phyloP scores from a whole-genome alignment of 108 stramenopile genomes.

The Bacterosira constricta region DNA sequence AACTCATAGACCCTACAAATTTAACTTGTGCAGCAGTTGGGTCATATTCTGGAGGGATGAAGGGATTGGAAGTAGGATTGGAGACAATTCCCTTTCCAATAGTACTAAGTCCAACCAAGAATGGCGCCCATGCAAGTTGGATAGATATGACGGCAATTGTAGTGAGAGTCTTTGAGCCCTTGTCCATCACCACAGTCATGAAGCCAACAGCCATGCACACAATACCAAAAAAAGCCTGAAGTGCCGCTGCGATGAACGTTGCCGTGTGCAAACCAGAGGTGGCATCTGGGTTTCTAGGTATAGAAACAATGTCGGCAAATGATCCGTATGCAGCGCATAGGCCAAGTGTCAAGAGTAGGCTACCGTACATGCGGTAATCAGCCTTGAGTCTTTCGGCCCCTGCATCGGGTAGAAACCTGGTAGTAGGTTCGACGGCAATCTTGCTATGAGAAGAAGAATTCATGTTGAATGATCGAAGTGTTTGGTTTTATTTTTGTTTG shows the following conservation, averaged over 20 bases:
- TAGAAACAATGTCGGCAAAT: no score
- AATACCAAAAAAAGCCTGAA: background rate
- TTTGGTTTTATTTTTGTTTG: no score
- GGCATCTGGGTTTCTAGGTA: no score
- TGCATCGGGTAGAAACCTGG: no score
- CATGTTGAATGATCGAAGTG: no score
- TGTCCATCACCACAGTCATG: background rate
- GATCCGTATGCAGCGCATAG: no score
- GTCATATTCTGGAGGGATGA: background rate
- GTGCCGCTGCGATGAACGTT: background rate
- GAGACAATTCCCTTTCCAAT: background rate
- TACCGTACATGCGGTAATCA: no score
- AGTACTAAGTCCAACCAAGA: background rate
- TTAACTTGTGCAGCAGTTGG: background rate
- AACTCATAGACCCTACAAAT: constrained; percentile 2
- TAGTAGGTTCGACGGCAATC: no score
- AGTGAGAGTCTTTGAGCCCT: constrained; percentile 7
- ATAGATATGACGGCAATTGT: background rate
- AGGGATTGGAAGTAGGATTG: constrained; percentile 1
- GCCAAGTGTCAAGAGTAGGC: no score
- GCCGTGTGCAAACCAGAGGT: background rate
- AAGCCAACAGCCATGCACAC: constrained; percentile 2
- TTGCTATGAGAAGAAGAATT: no score
- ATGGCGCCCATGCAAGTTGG: constrained; percentile 4
- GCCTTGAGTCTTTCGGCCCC: no score